These are phyloP conservation scores for Trametes meyenii DNA, from an alignment of 768 basidiomycete genomes.

Conservation along the genomic window DNA sequence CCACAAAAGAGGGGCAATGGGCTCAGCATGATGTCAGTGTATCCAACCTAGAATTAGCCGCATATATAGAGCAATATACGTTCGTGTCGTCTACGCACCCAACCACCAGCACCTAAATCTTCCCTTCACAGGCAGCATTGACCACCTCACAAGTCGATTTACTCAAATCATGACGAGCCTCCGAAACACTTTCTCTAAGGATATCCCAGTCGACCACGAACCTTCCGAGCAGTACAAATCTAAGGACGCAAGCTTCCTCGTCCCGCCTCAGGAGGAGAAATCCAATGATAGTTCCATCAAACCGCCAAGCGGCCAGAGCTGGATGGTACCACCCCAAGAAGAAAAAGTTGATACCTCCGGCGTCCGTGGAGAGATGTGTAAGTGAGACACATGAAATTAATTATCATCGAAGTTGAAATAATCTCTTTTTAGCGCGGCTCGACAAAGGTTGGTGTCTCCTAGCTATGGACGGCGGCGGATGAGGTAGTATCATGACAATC, in stretches of 20 bases:
- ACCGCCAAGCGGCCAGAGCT: no score
- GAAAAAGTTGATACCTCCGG: constrained; percentile 11
- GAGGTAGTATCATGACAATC: no score
- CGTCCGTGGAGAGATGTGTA: constrained; percentile 5
- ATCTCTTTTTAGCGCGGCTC: neutral
- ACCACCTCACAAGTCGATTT: neutral
- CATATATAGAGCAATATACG: neutral
- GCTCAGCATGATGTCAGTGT: constrained; percentile 12
- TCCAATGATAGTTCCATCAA: no score
- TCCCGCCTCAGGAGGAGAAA: no score
- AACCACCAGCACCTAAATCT: no score
- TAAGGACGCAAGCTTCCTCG: no score
- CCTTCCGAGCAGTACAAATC: no score
- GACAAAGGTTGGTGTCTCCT: constrained; percentile 1
- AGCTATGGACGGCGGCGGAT: neutral
- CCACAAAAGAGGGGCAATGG: neutral
- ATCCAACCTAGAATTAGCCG: neutral
- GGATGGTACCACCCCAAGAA: constrained; percentile 7
- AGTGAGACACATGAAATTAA: neutral
- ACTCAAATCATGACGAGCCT: no score
- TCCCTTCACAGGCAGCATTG: neutral
- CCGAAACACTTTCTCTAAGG: no score
- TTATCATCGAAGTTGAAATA: neutral
- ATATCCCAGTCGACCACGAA: no score
- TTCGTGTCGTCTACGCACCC: neutral